phyloP scores from a whole-genome alignment of 2,329 filamentous ascomycete species.

The Aspergillus awamori region DNA sequence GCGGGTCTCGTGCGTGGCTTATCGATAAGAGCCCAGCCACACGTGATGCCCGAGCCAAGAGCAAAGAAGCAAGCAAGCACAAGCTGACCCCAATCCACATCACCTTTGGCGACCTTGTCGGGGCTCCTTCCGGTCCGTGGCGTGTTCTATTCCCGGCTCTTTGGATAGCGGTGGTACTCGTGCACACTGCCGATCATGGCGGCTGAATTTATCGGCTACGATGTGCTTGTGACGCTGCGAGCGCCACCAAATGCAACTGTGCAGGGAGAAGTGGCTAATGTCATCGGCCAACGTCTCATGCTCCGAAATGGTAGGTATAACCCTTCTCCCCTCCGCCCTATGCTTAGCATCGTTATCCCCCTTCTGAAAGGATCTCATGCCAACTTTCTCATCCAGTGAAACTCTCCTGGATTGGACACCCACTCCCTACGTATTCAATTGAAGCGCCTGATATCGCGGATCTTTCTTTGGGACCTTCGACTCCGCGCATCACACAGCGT shows the following conservation, averaged over 20 bases:
- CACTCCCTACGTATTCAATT: conserved; percentile 57
- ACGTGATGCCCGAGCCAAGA: conserved; percentile 26
- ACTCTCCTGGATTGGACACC: conserved; percentile 55
- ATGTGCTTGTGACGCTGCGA: conserved; percentile 72
- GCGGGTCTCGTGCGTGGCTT: conserved; percentile 15
- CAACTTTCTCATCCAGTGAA: conserved; percentile 43
- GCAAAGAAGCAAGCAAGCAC: conserved; percentile 11
- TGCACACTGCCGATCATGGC: conserved; percentile 56
- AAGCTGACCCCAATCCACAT: conserved; percentile 19
- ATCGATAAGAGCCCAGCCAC: conserved; percentile 29
- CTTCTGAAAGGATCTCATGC: conserved; percentile 26
- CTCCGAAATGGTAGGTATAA: conserved; percentile 67
- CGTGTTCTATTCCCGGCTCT: conserved; percentile 9
- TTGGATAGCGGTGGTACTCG: background rate
- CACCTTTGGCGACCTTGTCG: background rate
- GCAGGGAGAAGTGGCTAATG: conserved; percentile 70
- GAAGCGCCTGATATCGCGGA: conserved; percentile 63
- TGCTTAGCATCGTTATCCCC: background rate
- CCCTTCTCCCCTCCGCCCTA: too few relatives aligned
- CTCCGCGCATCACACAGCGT: conserved; percentile 20
- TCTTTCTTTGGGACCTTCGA: conserved; percentile 42
- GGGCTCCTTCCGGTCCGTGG: background rate
- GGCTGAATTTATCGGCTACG: conserved; percentile 72
- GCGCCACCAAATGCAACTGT: conserved; percentile 66
- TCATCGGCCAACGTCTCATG: conserved; percentile 69